Evolutionary conservation across 225 moss, liverwort and hornwort genomes (phyloP), one percentile per base, ranked within the genome.

Genomic region (Sphagnum contortum): DNA sequence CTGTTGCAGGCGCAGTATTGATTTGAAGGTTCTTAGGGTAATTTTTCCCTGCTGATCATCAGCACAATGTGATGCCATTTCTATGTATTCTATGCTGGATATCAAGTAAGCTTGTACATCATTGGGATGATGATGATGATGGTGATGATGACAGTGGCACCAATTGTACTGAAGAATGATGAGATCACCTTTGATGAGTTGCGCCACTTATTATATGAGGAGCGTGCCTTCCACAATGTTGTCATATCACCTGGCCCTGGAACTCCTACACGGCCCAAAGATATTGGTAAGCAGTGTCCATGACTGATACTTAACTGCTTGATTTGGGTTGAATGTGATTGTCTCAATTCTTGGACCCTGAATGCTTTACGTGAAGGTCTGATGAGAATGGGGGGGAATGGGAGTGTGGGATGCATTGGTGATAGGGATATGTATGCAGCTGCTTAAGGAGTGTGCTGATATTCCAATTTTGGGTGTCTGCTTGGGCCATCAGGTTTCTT

Each of bases 241-340:
- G 96, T 98, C n/a, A 98, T 98, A 71, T 98, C 96, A 47, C 96
- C 96, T 47, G 96, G 96, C 64, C 96, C 96, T 62, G 96, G 96
- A 54, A 87, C 96, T 51, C 96, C 96, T 14, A 72, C 86, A 47
- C 81, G 87, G 51, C 65, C 87, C n/a, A 75, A 88, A 64, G 96
- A 98, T 69, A 82, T 98, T 68, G 96, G 96, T 98, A 92, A 48
- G 48, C 48, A 11, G 29, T 29, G 29, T 29, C 29, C 29, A 29
- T 29, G 29, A 29, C 29, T 29, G 29, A 29, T 29, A 29, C 29
- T 29, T 0, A 29, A 29, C 29, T 29, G 29, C 29, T 29, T 1
- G 29, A 29, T 29, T 29, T 29, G 0, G 29, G 29, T 29, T 29
- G 29, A 29, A 29, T 29, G 29, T 29, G 29, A 29, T 29, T 29